Percentiles rank a stretch among this genome's conserved stretches.
Evolutionary conservation across 2,329 filamentous ascomycete genomes (phyloP).

Genomic region (Fonsecaea erecta): DNA sequence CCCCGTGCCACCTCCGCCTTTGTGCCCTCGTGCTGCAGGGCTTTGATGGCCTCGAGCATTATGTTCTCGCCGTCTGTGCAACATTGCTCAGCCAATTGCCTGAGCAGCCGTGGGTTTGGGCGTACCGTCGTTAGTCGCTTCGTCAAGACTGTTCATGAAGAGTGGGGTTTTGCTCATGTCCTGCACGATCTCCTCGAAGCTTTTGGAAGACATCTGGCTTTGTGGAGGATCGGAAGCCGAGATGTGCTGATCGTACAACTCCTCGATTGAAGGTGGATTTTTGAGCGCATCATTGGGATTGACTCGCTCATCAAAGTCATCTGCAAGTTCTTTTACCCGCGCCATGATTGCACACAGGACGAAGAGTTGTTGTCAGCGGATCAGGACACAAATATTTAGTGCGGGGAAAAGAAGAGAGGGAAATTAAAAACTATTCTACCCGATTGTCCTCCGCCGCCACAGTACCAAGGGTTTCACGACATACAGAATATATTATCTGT

Average conservation of each 20-base stretch:
- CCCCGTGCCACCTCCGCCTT: slow-evolving; percentile 78
- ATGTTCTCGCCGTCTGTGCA: slow-evolving; percentile 70
- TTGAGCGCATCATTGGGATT: slow-evolving; percentile 46
- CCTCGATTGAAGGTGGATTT: slow-evolving; percentile 31
- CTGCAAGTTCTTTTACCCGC: slow-evolving; percentile 56
- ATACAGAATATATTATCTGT: neutral
- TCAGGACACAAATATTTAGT: too few species aligned
- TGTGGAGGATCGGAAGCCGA: slow-evolving; percentile 40
- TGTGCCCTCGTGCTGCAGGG: slow-evolving; percentile 90
- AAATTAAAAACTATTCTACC: slow-evolving; percentile 2
- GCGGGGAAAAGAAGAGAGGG: neutral
- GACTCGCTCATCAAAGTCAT: slow-evolving; percentile 55
- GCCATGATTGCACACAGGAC: slow-evolving; percentile 33
- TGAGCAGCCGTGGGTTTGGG: slow-evolving; percentile 15
- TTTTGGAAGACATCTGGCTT: slow-evolving; percentile 33
- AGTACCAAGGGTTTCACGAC: too few species aligned
- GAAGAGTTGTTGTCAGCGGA: neutral
- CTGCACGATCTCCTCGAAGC: slow-evolving; percentile 61
- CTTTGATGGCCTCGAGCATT: slow-evolving; percentile 82
- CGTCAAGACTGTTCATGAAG: slow-evolving; percentile 91
- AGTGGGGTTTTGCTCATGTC: slow-evolving; percentile 76
- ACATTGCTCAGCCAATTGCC: slow-evolving; percentile 24
- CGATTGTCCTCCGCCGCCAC: neutral
- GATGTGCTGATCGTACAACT: slow-evolving; percentile 36
- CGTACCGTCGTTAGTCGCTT: slow-evolving; percentile 60